Evolutionary conservation across 192 early-diverging fungal species (phyloP).

Genomic region (Anaeromyces robustus): DNA sequence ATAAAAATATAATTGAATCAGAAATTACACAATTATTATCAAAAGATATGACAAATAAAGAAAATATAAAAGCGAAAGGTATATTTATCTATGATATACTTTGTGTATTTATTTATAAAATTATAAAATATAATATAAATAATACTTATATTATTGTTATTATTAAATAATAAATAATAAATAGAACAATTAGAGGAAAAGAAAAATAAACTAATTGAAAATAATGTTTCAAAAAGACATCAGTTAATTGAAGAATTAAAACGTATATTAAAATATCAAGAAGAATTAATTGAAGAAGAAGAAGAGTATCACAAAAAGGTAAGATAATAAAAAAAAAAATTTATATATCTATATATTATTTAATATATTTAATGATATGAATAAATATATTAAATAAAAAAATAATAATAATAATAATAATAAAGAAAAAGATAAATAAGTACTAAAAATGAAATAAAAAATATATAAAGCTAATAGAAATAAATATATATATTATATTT

Average conservation of each 20-base stretch:
- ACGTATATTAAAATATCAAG: not conserved
- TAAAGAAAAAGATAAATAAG: no score
- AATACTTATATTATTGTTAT: not conserved
- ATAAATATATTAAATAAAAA: no score
- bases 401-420: no score
- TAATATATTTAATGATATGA: no score
- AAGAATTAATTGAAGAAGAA: not conserved
- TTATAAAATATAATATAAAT: no score
- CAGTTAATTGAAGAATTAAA: not conserved
- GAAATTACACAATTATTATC: not conserved
- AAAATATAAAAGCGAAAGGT: not conserved
- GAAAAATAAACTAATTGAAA: not conserved
- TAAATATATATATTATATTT: no score
- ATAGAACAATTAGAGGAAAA: not conserved
- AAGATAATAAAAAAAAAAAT: not conserved
- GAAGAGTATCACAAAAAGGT: not conserved
- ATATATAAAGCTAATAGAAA: no score
- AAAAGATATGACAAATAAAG: not conserved
- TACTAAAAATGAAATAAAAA: no score
- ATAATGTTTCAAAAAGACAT: not conserved
- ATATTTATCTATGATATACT: not conserved
- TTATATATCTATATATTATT: no score
- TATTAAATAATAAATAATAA: not conserved
- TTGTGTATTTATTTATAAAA: no score
- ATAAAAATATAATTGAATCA: not conserved